Evolutionary conservation across 805 yeast species (phyloP), one percentile per base, ranked within the genome.

Genomic region (Cyberlindnera xishuangbannaensis): DNA sequence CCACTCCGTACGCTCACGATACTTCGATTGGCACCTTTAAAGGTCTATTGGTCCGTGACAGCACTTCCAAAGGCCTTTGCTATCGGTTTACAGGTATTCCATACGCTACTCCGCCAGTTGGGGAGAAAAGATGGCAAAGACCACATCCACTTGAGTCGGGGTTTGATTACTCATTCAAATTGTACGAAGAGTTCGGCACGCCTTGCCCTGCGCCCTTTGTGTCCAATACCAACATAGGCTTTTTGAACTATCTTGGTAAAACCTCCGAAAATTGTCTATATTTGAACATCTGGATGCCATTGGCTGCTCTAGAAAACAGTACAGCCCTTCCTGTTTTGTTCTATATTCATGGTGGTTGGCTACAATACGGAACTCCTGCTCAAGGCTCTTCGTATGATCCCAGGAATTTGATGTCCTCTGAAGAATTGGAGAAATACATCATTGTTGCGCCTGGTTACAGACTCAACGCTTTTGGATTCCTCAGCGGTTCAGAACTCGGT

Each of bases 301-400:
- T 55, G 4, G 45, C 43, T 7, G 31, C 55, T 15, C 67, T 67
- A 12, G 44, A 45, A 9, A 51, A 37, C 6, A 69, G 68, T 4
- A 63, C 65, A 65, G 32, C 28, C 19, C 27, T 32, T n/a, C 69
- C 69, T 5, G 69, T 65, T n/a, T 28, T 59, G 30, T 40, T 60
- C 22, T 64, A 59, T 44, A 50, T 65, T 25, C 71, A 64, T 45
- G 72, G 72, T 18, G 72, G 72, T 6, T 64, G 61, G 53, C 43
- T 66, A 15, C 69, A 62, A 36, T 54, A 53, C 25, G 33, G 40
- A 4, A 13, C 31, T 10, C 27, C 40, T 4, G 26, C 36, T 7
- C 36, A 36, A 13, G 34, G 40, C 2, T 25, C 40, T 7, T n/a
- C 19, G 2, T 32, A 32, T 22, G 40, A 36, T 44, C 45, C 25